phyloP scores from a whole-genome alignment of 768 basidiomycete species.

The Sporobolomyces pararoseus region DNA sequence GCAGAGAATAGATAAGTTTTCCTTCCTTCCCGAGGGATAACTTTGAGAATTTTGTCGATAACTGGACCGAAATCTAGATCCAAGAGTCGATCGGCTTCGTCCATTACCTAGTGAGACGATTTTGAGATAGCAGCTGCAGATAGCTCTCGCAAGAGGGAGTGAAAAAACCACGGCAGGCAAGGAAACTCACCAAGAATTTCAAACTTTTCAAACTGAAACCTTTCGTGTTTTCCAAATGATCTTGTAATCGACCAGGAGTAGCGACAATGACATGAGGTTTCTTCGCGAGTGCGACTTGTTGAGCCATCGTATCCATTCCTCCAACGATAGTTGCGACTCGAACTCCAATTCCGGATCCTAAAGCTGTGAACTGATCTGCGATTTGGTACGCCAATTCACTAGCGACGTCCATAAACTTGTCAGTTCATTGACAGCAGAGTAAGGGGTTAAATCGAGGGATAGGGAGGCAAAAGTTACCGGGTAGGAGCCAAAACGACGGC shows the following conservation, averaged over 20 bases:
- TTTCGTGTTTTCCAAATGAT: constrained; percentile 95
- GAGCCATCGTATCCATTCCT: constrained; percentile 84
- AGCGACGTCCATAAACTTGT: no score
- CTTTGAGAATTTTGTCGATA: constrained; percentile 93
- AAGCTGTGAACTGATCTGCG: constrained; percentile 86
- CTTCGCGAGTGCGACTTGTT: constrained; percentile 87
- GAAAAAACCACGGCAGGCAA: no score
- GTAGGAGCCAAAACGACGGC: constrained; percentile 93
- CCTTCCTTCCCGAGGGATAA: constrained; percentile 79
- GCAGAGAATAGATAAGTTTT: constrained; percentile 96
- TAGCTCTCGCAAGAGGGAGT: constrained; percentile 1
- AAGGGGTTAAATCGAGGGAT: no score
- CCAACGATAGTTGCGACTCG: constrained; percentile 89
- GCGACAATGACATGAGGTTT: constrained; percentile 91
- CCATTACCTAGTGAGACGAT: constrained; percentile 66
- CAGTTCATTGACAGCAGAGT: no score
- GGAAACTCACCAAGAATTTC: constrained; percentile 78
- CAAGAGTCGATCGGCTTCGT: constrained; percentile 90
- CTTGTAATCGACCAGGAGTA: constrained; percentile 85
- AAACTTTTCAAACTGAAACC: constrained; percentile 82
- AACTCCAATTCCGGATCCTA: constrained; percentile 89
- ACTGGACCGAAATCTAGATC: constrained; percentile 95
- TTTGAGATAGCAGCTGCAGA: no score
- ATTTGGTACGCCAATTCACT: constrained; percentile 97
- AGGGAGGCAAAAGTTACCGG: constrained; percentile 63